phyloP scores from a whole-genome alignment of 129 eudicot genomes.

The Ambrosia artemisiifolia region DNA sequence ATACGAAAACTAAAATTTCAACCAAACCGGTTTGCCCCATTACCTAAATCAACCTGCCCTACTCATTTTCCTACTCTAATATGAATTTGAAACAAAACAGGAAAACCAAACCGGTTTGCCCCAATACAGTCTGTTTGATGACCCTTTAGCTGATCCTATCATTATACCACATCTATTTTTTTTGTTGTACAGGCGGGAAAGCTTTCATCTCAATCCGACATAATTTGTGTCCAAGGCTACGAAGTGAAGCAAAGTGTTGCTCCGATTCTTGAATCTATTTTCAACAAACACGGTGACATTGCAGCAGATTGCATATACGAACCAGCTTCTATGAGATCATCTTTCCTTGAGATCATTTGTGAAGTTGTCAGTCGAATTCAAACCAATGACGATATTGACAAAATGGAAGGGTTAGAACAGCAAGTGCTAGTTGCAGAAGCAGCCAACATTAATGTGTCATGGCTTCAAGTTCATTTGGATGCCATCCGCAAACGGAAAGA shows the following conservation, averaged over 20 bases:
- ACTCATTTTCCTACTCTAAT: no score
- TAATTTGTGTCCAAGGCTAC: constrained; percentile 35
- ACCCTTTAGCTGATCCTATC: not conserved
- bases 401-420: constrained; percentile 21
- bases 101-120: no score
- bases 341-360: constrained; percentile 26
- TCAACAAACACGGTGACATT: constrained; percentile 37
- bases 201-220: not conserved
- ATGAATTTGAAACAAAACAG: no score
- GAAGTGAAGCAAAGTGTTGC: constrained; percentile 36
- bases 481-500: constrained; percentile 2
- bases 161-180: not conserved
- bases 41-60: no score
- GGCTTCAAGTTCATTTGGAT: constrained; percentile 24
- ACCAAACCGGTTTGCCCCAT: no score
- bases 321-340: constrained; percentile 24
- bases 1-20: no score
- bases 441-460: constrained; percentile 23
- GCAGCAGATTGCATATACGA: constrained; percentile 23
- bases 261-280: constrained; percentile 30
- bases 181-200: not conserved
- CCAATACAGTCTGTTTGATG: no score
- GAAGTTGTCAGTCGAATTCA: constrained; percentile 25
- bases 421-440: constrained; percentile 19
- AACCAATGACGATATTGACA: not conserved